A percentile compares a stretch with the other conserved stretches of the same genome.
Conservation (phyloP, 2,329 filamentous ascomycete species). For the Tolypocladium tundrense region DNA sequence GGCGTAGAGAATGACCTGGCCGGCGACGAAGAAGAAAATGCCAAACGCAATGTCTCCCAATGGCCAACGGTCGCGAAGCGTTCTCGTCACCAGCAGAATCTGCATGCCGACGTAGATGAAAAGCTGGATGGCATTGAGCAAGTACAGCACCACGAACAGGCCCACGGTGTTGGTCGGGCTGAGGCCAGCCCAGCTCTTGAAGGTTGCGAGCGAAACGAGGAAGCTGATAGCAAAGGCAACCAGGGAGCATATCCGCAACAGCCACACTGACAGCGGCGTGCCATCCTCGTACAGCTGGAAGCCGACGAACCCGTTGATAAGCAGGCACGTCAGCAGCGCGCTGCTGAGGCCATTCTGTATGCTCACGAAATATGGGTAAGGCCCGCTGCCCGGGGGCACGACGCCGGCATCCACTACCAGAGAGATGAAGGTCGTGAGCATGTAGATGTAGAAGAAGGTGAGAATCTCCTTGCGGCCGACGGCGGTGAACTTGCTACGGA, state of each 20-base stretch:
- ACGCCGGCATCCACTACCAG: conserved; percentile 90
- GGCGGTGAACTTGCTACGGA: conserved; percentile 94
- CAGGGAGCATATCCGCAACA: conserved; percentile 68
- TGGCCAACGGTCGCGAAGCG: conserved; percentile 91
- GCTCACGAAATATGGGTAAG: conserved; percentile 87
- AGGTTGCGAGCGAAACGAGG: conserved; percentile 80
- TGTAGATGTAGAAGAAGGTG: conserved; percentile 95
- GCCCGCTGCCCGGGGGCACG: conserved; percentile 66
- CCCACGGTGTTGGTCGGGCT: conserved; percentile 78
- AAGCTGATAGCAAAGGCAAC: conserved; percentile 81
- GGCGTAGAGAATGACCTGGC: conserved; percentile 87
- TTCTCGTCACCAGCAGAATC: conserved; percentile 77
- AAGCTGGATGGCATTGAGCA: conserved; percentile 80
- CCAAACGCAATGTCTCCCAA: conserved; percentile 86
- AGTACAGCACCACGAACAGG: conserved; percentile 83
- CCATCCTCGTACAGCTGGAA: conserved; percentile 98
- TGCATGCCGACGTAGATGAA: conserved; percentile 82
- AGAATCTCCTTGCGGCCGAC: conserved; percentile 69
- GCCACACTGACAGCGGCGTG: conserved; percentile 86
- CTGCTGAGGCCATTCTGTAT: conserved; percentile 78
- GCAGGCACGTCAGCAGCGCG: conserved; percentile 74
- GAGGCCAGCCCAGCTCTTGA: conserved; percentile 83
- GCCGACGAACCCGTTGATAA: conserved; percentile 97
- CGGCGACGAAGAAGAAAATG: conserved; percentile 80
- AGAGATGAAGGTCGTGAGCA: conserved; percentile 79